Base-by-base conservation (phyloP, 2,329 filamentous ascomycete species). In the Colletotrichum theobromicola region DNA sequence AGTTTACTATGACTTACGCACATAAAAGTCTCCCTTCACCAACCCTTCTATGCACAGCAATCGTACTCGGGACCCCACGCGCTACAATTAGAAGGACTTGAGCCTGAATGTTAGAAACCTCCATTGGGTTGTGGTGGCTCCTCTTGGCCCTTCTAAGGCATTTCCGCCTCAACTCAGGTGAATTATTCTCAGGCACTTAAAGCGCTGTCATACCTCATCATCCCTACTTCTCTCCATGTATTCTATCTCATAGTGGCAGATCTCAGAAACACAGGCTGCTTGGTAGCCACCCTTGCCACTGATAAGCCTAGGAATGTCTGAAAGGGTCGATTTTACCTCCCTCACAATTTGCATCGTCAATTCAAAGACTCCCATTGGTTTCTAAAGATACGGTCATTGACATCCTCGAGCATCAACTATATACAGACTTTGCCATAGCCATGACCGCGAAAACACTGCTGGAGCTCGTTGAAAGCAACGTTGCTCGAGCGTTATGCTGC, bases 401-500 rank as follows among this genome's bases (percentile, higher is more conserved):
- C 3, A 42, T n/a, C 8, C 9, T 10, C 5, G 8, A 42, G 10
- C 5, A 42, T 7, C 1, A 18, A 42, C 9, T n/a, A 42, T n/a
- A 3, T 42, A n/a, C n/a, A n/a, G 5, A 1, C 9, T 42, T n/a
- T 2, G 2, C 2, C 18, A n/a, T 12, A 1, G n/a, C 2, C 7
- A 42, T 10, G 16, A 18, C 18, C 0, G 18, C 1, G 5, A 8
- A 42, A 42, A 42, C 35, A 37, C 35, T 2, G 4, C 7, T 37
- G 18, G 35, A 37, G 35, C 7, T 8, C 2, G 16, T 4, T 9
- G 4, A 37, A 37, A 10, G 30, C 30, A 3, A 10, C 30, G 9
- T 32, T 10, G 8, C 7, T 32, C 30, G 30, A 10, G 30, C 9
- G 35, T 37, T 15, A 5, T 8, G 35, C 35, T 8, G 35, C 16